Evolutionary conservation across 371 early-diverging fungal species (phyloP).

Genomic region (Haplosporangium sp.): DNA sequence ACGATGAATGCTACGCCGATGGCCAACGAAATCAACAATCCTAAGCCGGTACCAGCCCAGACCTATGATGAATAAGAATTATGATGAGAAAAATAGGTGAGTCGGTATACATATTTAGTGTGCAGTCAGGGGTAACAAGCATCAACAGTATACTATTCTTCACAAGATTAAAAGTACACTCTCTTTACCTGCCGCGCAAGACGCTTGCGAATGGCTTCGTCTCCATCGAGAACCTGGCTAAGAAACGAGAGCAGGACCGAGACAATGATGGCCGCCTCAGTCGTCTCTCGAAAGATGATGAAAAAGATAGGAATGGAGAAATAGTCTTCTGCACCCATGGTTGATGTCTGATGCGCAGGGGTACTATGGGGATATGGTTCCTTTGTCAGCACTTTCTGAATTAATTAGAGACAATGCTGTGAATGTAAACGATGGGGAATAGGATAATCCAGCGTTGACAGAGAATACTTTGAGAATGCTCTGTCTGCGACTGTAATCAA

Average conservation of each 20-base stretch:
- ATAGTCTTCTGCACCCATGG: constrained; percentile 55
- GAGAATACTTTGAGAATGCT: too few species aligned
- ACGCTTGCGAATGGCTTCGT: constrained; percentile 57
- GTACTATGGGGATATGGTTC: too few species aligned
- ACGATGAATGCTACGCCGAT: constrained; percentile 80
- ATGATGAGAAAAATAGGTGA: background rate
- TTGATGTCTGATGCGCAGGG: too few species aligned
- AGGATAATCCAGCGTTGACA: too few species aligned
- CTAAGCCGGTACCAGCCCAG: constrained; percentile 72
- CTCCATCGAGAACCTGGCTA: constrained; percentile 65
- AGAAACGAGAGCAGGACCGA: constrained; percentile 82
- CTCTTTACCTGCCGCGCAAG: constrained; percentile 64
- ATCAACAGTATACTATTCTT: background rate
- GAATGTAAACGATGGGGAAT: background rate
- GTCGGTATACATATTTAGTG: too few species aligned
- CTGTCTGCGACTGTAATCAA: too few species aligned
- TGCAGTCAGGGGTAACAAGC: too few species aligned
- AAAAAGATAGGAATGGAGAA: constrained; percentile 87
- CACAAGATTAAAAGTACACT: background rate
- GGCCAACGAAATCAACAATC: constrained; percentile 68
- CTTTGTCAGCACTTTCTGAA: too few species aligned
- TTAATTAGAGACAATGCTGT: background rate
- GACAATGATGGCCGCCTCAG: constrained; percentile 86
- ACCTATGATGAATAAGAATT: constrained; percentile 50
- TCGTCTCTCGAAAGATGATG: constrained; percentile 85